Percentiles rank a stretch among this genome's conserved stretches.
Evolutionary conservation across 2,329 filamentous ascomycete species (phyloP).

Genomic region (Alternaria sp.): DNA sequence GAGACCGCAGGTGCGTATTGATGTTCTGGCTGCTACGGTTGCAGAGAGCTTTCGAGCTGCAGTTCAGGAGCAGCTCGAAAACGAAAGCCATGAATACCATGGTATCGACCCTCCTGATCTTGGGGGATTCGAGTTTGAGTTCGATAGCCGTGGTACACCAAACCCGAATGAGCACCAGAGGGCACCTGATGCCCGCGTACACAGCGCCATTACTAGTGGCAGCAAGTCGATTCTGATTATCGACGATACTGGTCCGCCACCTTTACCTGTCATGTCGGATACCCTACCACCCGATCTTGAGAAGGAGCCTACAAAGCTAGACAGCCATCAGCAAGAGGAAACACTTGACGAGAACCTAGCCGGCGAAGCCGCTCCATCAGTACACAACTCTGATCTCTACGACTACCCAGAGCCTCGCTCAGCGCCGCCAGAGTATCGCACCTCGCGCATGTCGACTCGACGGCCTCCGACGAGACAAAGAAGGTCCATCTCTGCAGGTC

Average conservation of each 20-base stretch:
- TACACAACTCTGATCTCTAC: constrained; percentile 33
- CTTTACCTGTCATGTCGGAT: constrained; percentile 63
- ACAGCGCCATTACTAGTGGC: constrained; percentile 74
- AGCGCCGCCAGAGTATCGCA: constrained; percentile 25
- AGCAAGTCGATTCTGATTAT: constrained; percentile 92
- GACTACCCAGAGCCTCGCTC: constrained; percentile 22
- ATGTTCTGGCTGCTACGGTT: constrained; percentile 81
- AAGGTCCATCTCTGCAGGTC: constrained; percentile 44
- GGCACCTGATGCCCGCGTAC: constrained; percentile 48
- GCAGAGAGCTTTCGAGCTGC: constrained; percentile 81
- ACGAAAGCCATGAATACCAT: constrained; percentile 38
- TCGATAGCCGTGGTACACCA: constrained; percentile 35
- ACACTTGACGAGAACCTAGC: constrained; percentile 31
- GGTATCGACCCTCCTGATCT: constrained; percentile 32
- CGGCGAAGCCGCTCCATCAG: constrained; percentile 16
- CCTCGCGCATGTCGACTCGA: constrained; percentile 30
- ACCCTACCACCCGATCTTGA: constrained; percentile 47
- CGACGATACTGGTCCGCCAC: constrained; percentile 70
- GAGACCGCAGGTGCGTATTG: constrained; percentile 70
- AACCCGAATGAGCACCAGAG: constrained; percentile 19
- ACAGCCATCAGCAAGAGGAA: constrained; percentile 17
- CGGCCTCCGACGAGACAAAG: constrained; percentile 31
- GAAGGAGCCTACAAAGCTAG: constrained; percentile 4
- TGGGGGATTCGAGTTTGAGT: constrained; percentile 49
- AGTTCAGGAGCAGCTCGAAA: constrained; percentile 68